Conservation (phyloP, 2,329 filamentous ascomycete species). For the Chlorencoelia australis region DNA sequence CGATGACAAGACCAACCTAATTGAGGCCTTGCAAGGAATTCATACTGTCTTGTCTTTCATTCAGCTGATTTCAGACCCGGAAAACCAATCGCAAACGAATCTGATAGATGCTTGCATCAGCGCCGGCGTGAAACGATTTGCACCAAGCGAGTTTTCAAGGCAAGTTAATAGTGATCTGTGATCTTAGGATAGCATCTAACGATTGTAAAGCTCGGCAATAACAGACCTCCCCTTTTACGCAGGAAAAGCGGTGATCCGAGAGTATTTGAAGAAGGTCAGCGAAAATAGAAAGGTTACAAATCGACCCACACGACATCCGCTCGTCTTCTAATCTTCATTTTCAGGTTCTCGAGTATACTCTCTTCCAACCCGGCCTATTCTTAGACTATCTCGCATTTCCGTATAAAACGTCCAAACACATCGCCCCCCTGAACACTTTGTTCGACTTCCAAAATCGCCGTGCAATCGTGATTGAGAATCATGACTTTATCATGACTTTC, state of each 20-base stretch:
- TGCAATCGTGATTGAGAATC: conserved; percentile 33
- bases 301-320: neutral
- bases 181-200: conserved; percentile 1
- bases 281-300: conserved; percentile 21
- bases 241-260: conserved; percentile 39
- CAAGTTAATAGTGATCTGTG: conserved; percentile 7
- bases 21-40: conserved; percentile 32
- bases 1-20: conserved; percentile 29
- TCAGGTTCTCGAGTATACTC: conserved; percentile 37
- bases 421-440: conserved; percentile 26
- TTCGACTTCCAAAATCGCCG: conserved; percentile 29
- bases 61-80: conserved; percentile 13
- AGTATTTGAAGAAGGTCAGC: conserved; percentile 43
- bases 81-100: conserved; percentile 28
- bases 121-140: conserved; percentile 33
- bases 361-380: conserved; percentile 41
- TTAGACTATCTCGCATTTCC: conserved; percentile 39
- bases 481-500: conserved; percentile 33
- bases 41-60: conserved; percentile 44
- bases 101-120: conserved; percentile 32
- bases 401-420: conserved; percentile 29
- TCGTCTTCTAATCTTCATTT: neutral
- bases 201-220: conserved; percentile 24
- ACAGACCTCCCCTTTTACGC: conserved; percentile 39
- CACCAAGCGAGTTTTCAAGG: conserved; percentile 30